Evolutionary conservation across 2,329 filamentous ascomycete genomes (phyloP).

Genomic region (Trichoderma polysporum): DNA sequence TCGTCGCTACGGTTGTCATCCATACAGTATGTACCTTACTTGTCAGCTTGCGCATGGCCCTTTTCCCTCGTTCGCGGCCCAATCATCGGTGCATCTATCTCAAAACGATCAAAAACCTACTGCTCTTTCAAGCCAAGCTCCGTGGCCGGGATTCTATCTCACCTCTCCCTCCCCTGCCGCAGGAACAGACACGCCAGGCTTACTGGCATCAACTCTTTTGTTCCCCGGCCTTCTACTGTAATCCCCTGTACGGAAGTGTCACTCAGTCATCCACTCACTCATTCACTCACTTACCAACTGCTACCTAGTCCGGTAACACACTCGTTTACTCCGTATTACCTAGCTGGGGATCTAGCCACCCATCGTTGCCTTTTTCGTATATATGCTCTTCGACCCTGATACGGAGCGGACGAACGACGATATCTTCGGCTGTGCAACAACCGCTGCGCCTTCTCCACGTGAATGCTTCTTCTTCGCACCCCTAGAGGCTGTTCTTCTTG

Average conservation of each 20-base stretch:
- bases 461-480: neutral
- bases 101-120: neutral
- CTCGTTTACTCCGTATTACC: no score
- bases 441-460: neutral
- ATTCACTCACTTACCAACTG: neutral
- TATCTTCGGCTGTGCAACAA: neutral
- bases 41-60: no score
- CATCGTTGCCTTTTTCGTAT: neutral
- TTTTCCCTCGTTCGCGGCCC: neutral
- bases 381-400: neutral
- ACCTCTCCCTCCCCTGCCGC: neutral
- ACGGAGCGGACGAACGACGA: neutral
- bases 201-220: neutral
- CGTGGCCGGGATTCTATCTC: neutral
- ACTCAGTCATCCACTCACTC: neutral
- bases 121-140: neutral
- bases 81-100: neutral
- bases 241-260: constrained; percentile 8
- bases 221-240: constrained; percentile 10
- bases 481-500: neutral
- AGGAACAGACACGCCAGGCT: neutral
- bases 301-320: neutral
- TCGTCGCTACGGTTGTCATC: neutral
- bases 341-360: neutral
- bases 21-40: no score